Evolutionary conservation across 2,329 filamentous ascomycete species (phyloP).

Genomic region (Talaromyces pinophilus): DNA sequence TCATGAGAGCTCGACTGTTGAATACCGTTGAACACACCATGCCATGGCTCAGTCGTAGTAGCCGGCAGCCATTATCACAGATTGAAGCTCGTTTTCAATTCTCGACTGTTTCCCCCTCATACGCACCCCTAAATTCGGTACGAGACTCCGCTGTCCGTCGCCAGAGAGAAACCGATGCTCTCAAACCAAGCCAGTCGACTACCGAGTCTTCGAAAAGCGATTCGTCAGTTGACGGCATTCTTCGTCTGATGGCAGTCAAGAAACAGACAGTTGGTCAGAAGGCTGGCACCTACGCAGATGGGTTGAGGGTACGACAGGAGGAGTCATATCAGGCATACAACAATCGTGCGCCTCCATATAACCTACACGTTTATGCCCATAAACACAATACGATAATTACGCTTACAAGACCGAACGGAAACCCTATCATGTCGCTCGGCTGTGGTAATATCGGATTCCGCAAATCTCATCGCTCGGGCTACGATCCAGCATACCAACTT

Average conservation of each 20-base stretch:
- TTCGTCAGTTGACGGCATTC: slow-evolving; percentile 14
- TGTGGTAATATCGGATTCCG: slow-evolving; percentile 89
- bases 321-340: slow-evolving; percentile 31
- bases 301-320: slow-evolving; percentile 21
- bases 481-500: slow-evolving; percentile 91
- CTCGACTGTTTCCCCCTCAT: slow-evolving; percentile 14
- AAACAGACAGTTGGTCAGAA: slow-evolving; percentile 23
- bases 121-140: not conserved
- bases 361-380: slow-evolving; percentile 81
- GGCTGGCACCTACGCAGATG: slow-evolving; percentile 17
- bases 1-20: slow-evolving; percentile 38
- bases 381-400: slow-evolving; percentile 97
- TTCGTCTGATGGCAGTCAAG: slow-evolving; percentile 23
- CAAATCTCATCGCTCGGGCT: slow-evolving; percentile 76
- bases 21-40: slow-evolving; percentile 35
- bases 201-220: not conserved
- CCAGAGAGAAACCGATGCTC: slow-evolving; percentile 20
- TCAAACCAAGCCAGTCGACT: slow-evolving; percentile 15
- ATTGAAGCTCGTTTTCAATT: slow-evolving; percentile 23
- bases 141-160: slow-evolving; percentile 15
- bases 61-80: slow-evolving; percentile 27
- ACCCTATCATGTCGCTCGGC: slow-evolving; percentile 76
- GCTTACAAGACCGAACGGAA: slow-evolving; percentile 76
- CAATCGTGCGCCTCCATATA: slow-evolving; percentile 61
- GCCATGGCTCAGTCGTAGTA: slow-evolving; percentile 36